Conservation (phyloP, 305 asterid genomes). For the Plantago rigida region DNA sequence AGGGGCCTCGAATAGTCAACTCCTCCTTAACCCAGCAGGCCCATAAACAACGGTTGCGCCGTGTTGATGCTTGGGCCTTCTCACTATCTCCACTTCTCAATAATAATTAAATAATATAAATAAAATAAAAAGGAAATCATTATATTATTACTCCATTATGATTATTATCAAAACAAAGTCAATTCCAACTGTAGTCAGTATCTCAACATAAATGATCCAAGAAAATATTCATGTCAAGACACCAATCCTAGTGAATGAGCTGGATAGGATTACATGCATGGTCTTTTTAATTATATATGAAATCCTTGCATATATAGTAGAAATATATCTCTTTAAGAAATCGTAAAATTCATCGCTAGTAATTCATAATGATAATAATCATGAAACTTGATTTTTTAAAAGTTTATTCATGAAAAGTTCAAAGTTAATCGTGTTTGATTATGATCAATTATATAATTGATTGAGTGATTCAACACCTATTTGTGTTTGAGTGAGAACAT, state of each 20-base stretch:
- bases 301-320: background rate
- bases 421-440: no score
- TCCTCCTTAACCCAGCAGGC: constrained; percentile 26
- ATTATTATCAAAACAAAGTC: constrained; percentile 18
- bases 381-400: no score
- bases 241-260: constrained; percentile 29
- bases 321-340: no score
- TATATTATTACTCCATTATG: no score
- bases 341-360: no score
- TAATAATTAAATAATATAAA: background rate
- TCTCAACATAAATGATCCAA: constrained; percentile 1
- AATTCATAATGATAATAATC: no score
- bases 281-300: background rate
- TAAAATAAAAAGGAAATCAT: background rate
- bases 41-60: constrained; percentile 62
- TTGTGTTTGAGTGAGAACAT: no score
- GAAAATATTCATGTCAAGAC: constrained; percentile 18
- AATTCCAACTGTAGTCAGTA: constrained; percentile 19
- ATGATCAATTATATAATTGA: no score
- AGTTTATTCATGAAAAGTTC: no score
- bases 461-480: no score
- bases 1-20: constrained; percentile 43
- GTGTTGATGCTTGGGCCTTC: constrained; percentile 52
- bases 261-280: constrained; percentile 19
- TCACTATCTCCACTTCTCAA: constrained; percentile 1